These are phyloP conservation scores for Coix lacrymajobi DNA, from an alignment of 176 grass and related monocot species.

Conservation along the genomic window DNA sequence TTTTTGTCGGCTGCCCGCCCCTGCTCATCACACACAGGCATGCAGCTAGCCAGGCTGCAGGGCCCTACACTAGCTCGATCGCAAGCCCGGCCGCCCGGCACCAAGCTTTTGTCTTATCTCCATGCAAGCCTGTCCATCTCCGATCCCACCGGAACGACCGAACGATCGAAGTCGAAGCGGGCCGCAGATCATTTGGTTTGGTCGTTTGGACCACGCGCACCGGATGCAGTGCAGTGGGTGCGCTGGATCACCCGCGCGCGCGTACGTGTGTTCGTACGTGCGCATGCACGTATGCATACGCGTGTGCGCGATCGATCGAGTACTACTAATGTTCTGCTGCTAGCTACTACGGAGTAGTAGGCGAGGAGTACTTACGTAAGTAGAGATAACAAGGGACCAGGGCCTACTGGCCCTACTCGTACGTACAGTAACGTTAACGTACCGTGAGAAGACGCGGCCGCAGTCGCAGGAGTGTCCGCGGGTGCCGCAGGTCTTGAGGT, in stretches of 20 bases:
- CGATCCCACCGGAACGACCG: background rate
- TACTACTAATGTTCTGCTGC: too few relatives aligned
- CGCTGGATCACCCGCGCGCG: too few relatives aligned
- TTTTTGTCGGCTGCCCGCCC: conserved; percentile 15
- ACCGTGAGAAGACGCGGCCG: conserved; percentile 72
- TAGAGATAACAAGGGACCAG: too few relatives aligned
- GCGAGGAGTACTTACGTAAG: too few relatives aligned
- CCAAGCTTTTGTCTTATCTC: conserved; percentile 45
- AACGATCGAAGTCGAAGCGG: background rate
- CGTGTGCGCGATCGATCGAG: too few relatives aligned
- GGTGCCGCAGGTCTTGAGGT: conserved; percentile 96
- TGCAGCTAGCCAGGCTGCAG: background rate
- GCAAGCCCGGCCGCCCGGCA: background rate
- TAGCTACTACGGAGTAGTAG: too few relatives aligned
- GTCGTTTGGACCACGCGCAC: too few relatives aligned
- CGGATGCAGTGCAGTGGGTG: too few relatives aligned
- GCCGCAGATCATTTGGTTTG: background rate
- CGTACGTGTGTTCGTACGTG: too few relatives aligned
- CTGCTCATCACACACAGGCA: background rate
- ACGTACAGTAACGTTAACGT: too few relatives aligned
- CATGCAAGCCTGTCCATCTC: conserved; percentile 27
- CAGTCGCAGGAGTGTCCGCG: conserved; percentile 93
- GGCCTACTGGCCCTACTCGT: too few relatives aligned
- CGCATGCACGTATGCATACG: too few relatives aligned
- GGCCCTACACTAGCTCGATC: conserved; percentile 9